Conservation (phyloP, 495 filamentous ascomycete species). For the Neurospora sp. region DNA sequence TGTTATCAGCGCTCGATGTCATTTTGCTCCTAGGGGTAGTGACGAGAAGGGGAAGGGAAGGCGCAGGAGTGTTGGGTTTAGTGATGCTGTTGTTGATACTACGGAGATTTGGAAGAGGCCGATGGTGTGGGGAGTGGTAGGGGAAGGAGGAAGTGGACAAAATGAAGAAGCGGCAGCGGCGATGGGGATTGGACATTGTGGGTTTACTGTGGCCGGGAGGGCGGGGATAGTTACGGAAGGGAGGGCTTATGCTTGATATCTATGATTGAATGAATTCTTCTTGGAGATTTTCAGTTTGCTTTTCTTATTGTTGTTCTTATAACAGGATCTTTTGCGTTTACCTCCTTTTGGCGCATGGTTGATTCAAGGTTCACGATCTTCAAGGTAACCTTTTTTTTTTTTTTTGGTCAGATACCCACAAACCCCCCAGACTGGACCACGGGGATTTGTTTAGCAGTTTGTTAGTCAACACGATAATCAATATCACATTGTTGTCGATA, state of each 20-base stretch:
- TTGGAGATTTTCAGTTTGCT: neutral
- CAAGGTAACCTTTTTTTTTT: too few relatives aligned
- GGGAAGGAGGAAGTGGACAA: constrained; percentile 9
- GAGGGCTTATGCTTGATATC: constrained; percentile 28
- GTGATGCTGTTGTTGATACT: neutral
- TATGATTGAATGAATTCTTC: neutral
- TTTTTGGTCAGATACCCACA: neutral
- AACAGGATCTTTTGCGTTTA: too few relatives aligned
- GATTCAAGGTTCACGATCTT: too few relatives aligned
- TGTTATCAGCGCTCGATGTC: constrained; percentile 32
- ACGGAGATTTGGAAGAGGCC: constrained; percentile 14
- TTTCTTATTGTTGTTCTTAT: neutral
- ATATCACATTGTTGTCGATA: neutral
- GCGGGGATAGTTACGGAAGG: constrained; percentile 20
- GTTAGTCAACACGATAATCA: neutral
- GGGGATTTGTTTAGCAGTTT: neutral
- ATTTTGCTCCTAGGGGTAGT: constrained; percentile 3
- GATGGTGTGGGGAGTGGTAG: constrained; percentile 32
- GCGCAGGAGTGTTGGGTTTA: neutral
- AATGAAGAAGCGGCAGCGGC: constrained; percentile 1
- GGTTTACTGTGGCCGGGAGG: constrained; percentile 20
- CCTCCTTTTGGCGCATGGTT: too few relatives aligned
- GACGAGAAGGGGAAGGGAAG: constrained; percentile 3
- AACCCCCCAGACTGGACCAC: neutral
- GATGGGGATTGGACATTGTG: constrained; percentile 25